These are phyloP conservation scores for Aspergillus spinulosporus DNA, from an alignment of 2,329 filamentous ascomycete genomes.

Conservation along the genomic window DNA sequence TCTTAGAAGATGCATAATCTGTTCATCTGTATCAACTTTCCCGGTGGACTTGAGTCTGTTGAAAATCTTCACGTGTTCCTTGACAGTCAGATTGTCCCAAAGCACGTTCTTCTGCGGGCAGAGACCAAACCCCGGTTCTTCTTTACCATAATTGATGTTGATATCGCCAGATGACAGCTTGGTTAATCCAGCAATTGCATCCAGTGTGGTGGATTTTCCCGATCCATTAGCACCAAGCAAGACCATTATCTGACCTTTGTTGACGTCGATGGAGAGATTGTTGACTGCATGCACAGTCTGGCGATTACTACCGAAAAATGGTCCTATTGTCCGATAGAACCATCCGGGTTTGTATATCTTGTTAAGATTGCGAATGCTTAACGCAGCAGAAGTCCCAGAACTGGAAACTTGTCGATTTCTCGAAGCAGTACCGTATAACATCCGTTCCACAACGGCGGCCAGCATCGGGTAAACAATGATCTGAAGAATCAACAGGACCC, in stretches of 20 bases:
- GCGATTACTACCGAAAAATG: slow-evolving; percentile 51
- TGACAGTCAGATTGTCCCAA: slow-evolving; percentile 84
- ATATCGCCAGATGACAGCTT: slow-evolving; percentile 75
- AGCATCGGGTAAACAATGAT: slow-evolving; percentile 75
- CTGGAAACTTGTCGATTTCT: slow-evolving; percentile 52
- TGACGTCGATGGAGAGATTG: slow-evolving; percentile 67
- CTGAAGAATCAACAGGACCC: slow-evolving; percentile 74
- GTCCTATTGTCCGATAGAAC: slow-evolving; percentile 53
- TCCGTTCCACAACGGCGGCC: slow-evolving; percentile 71
- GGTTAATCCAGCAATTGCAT: slow-evolving; percentile 81
- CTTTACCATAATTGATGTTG: slow-evolving; percentile 74
- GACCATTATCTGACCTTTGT: slow-evolving; percentile 79
- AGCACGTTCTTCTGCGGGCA: slow-evolving; percentile 93
- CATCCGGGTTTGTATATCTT: slow-evolving; percentile 79
- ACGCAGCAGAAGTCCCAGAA: slow-evolving; percentile 52
- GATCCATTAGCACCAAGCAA: slow-evolving; percentile 86
- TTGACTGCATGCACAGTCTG: slow-evolving; percentile 77
- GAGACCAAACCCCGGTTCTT: slow-evolving; percentile 76
- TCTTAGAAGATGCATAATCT: slow-evolving; percentile 64
- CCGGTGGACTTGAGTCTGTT: slow-evolving; percentile 72
- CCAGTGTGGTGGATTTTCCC: slow-evolving; percentile 86
- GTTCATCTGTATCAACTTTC: slow-evolving; percentile 56
- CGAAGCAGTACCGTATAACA: slow-evolving; percentile 72
- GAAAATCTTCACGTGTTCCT: slow-evolving; percentile 82
- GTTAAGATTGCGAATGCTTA: slow-evolving; percentile 70